These are phyloP conservation scores for Colletotrichum caudatum DNA, from an alignment of 2,329 filamentous ascomycete genomes.

Conservation along the genomic window DNA sequence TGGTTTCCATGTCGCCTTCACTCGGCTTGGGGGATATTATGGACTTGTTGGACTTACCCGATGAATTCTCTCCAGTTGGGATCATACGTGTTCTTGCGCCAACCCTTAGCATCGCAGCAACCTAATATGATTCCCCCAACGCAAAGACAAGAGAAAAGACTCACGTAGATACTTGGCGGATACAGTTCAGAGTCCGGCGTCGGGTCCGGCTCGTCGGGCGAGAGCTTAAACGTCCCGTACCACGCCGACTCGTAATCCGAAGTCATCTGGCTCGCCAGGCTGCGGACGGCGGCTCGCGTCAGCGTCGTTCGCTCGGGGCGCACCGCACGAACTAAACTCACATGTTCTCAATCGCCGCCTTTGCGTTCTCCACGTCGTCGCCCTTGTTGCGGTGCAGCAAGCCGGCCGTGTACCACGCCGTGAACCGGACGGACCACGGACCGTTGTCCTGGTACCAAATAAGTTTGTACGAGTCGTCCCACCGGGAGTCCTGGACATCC, in stretches of 20 bases:
- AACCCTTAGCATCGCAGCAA: background rate
- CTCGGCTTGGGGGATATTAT: background rate
- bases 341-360: constrained; percentile 51
- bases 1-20: background rate
- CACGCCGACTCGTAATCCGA: constrained; percentile 54
- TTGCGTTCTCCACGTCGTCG: constrained; percentile 51
- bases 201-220: constrained; percentile 55
- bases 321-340: constrained; percentile 40
- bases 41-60: constrained; percentile 43
- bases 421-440: constrained; percentile 57
- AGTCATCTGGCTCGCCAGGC: constrained; percentile 51
- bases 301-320: background rate
- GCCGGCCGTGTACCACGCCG: constrained; percentile 56
- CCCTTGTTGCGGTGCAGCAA: constrained; percentile 52
- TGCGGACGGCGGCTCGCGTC: constrained; percentile 20
- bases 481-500: constrained; percentile 54
- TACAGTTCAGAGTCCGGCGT: constrained; percentile 50
- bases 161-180: constrained; percentile 51
- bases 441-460: constrained; percentile 57
- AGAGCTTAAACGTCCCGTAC: constrained; percentile 57
- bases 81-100: constrained; percentile 45
- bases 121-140: background rate
- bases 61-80: constrained; percentile 55
- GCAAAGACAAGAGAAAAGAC: background rate
- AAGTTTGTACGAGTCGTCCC: constrained; percentile 56